Percentiles rank a stretch among this genome's conserved stretches.
Evolutionary conservation across 1,284 basidiomycete genomes (phyloP).

Genomic region (Coniferiporia weirii): DNA sequence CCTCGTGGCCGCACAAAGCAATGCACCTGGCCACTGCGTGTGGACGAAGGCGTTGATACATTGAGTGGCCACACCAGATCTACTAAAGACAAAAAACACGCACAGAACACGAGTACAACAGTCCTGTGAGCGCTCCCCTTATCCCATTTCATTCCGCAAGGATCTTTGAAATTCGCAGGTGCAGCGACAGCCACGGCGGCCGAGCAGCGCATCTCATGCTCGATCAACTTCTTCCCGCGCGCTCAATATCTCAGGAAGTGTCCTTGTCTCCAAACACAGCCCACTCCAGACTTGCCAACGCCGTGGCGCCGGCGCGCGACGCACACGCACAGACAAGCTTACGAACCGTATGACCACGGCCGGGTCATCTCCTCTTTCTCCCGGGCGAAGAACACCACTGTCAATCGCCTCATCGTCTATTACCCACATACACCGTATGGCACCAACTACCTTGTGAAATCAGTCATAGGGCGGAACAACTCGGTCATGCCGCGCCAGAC

Average conservation of each 20-base stretch:
- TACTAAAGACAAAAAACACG: not conserved
- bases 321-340: too few relatives aligned
- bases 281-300: not conserved
- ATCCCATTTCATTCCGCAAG: not conserved
- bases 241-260: not conserved
- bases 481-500: too few relatives aligned
- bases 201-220: not conserved
- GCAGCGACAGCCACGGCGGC: not conserved
- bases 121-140: not conserved
- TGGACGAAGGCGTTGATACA: not conserved
- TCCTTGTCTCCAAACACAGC: not conserved
- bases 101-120: not conserved
- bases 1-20: not conserved
- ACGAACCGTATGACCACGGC: too few relatives aligned
- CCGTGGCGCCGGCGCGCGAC: not conserved
- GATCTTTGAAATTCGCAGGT: not conserved
- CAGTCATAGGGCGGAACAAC: too few relatives aligned
- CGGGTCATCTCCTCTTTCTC: too few relatives aligned
- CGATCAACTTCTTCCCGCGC: not conserved
- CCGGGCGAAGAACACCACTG: too few relatives aligned
- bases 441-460: too few relatives aligned
- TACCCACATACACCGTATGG: too few relatives aligned
- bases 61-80: not conserved
- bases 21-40: not conserved
- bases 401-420: too few relatives aligned